Conservation (phyloP, 1,284 basidiomycete genomes). For the Ganoderma meredithae region DNA sequence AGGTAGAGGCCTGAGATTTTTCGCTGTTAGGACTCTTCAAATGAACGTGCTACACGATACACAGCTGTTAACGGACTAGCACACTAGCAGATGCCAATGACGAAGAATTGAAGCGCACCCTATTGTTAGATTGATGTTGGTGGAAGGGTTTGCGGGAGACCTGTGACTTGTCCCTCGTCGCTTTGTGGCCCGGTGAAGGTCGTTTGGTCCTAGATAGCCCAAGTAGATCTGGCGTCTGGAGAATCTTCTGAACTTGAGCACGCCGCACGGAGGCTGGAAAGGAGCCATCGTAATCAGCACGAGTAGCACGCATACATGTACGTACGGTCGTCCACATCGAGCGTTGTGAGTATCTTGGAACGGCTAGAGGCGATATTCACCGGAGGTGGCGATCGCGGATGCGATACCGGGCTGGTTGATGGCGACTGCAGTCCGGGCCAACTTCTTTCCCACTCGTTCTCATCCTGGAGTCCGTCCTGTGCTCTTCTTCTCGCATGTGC, state of each 20-base stretch:
- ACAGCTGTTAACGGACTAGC: background rate
- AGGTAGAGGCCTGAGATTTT: background rate
- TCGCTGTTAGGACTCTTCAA: background rate
- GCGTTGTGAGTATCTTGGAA: slow-evolving; percentile 33
- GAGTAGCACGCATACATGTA: slow-evolving; percentile 13
- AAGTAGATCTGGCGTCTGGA: slow-evolving; percentile 27
- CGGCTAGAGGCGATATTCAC: slow-evolving; percentile 12
- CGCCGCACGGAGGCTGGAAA: slow-evolving; percentile 39
- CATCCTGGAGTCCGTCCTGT: background rate
- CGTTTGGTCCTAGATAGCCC: slow-evolving; percentile 13
- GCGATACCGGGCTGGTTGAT: background rate
- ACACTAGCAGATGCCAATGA: background rate
- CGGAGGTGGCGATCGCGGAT: slow-evolving; percentile 16
- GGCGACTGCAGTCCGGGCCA: background rate
- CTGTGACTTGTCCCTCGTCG: background rate
- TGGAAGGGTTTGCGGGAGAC: no score
- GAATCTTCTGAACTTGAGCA: slow-evolving; percentile 18
- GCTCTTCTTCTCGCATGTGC: slow-evolving; percentile 36
- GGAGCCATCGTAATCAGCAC: background rate
- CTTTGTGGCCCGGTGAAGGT: no score
- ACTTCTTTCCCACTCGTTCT: background rate
- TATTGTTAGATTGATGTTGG: background rate
- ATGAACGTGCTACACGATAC: background rate
- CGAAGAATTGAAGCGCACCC: background rate
- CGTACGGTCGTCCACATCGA: slow-evolving; percentile 40